Conservation (phyloP, 495 filamentous ascomycete species). For the Immersiella caudata region DNA sequence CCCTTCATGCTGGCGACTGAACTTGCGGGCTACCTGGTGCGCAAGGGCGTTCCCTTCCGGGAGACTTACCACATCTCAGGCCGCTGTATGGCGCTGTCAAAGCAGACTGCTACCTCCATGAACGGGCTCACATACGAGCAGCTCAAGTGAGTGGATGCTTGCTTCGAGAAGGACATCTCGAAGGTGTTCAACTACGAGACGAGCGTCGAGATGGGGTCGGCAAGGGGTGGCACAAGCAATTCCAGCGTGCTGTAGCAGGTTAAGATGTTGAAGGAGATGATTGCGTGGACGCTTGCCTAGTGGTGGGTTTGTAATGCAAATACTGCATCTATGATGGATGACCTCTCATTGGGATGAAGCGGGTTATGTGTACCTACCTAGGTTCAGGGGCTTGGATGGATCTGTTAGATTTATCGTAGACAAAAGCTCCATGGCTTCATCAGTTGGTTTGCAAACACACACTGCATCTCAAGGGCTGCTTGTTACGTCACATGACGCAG, state of each 20-base stretch:
- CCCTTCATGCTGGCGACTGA: slow-evolving; percentile 74
- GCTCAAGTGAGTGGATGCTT: slow-evolving; percentile 70
- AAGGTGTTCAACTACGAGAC: slow-evolving; percentile 81
- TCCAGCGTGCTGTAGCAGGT: slow-evolving; percentile 78
- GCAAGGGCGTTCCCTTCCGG: slow-evolving; percentile 81
- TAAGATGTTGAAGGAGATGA: slow-evolving; percentile 61
- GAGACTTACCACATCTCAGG: slow-evolving; percentile 93
- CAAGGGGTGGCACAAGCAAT: slow-evolving; percentile 81
- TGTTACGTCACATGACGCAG: slow-evolving; percentile 17
- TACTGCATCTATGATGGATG: not conserved
- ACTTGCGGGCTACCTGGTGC: slow-evolving; percentile 87
- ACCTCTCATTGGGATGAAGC: not conserved
- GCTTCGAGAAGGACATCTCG: slow-evolving; percentile 76
- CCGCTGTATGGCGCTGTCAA: slow-evolving; percentile 67
- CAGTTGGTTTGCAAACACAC: not conserved
- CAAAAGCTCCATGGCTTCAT: slow-evolving; percentile 14
- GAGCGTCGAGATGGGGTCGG: slow-evolving; percentile 80
- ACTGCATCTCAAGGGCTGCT: not conserved
- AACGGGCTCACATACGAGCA: slow-evolving; percentile 70
- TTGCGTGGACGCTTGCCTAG: not conserved
- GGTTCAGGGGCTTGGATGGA: not conserved
- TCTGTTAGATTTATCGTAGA: slow-evolving; percentile 13
- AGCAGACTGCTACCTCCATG: slow-evolving; percentile 72
- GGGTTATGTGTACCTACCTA: not conserved
- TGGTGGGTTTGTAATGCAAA: not conserved